Evolutionary conservation across 2,329 filamentous ascomycete species (phyloP), one percentile per base, ranked within the genome.

Genomic region (Dissoconium aciculare): DNA sequence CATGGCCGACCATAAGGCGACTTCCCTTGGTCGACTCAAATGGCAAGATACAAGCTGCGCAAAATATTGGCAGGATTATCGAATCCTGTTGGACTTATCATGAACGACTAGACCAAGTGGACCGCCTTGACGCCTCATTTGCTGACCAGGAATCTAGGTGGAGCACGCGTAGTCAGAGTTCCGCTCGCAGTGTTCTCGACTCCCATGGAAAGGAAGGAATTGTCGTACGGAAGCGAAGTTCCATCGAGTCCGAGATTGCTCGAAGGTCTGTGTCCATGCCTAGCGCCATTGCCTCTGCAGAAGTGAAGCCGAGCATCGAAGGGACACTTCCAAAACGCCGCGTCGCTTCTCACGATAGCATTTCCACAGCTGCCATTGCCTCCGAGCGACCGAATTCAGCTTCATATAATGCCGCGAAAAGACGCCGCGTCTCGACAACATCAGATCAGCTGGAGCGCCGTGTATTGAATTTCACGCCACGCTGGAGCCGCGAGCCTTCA

Each of bases 1-100:
- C 70, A 2, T 87, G 80, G 80, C 72, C 74, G 42, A 66, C 65
- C 27, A 53, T 85, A 6, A 68, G 72, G 17, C 66, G 73, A 42
- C 57, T 83, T 14, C 71, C 67, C 19, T 48, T 50, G 26, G 52
- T 47, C 12, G 49, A 55, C 31, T 47, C 54, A 2, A 57, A 69
- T 31, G 65, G 70, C 1, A 65, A 66, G 5, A 67, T 67, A 3
- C 71, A 77, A 45, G 69, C 68, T 2, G 57, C 66, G 35, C 74
- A 79, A 45, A 57, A 69, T 5, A 34, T 37, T 29, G 33, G 42
- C 31, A 38, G 39, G 38, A 39, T 46, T 5, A 34, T 44, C 13
- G 50, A 53, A 27, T 43, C 48, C 11, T 78, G 69, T 47, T 84
- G 79, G 79, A 55, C 64, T 3, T 78, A 69, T 61, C 67, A 74